Percentiles rank a stretch among this genome's conserved stretches.
These are phyloP conservation scores for Termitomyces sp. DNA, from an alignment of 768 basidiomycete species.

Conservation along the genomic window DNA sequence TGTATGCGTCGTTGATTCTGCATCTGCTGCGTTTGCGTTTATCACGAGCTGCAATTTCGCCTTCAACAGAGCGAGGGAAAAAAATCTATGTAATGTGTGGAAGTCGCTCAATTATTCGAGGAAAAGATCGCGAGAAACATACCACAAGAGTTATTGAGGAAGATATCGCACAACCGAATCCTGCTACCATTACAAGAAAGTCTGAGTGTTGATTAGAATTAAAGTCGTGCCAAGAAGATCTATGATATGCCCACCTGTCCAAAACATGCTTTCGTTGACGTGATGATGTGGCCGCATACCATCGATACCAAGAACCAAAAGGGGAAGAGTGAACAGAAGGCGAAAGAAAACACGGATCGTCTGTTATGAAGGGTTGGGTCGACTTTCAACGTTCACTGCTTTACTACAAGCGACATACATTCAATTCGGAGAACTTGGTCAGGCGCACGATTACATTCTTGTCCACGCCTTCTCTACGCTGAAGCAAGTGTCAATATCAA, in stretches of 20 bases:
- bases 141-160: conserved; percentile 75
- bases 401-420: conserved; percentile 37
- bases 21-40: conserved; percentile 33
- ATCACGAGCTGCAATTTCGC: conserved; percentile 53
- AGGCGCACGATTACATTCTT: conserved; percentile 60
- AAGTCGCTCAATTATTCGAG: background rate
- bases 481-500: background rate
- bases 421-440: conserved; percentile 78
- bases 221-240: background rate
- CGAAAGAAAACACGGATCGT: conserved; percentile 68
- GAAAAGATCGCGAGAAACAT: conserved; percentile 14
- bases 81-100: conserved; percentile 50
- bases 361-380: conserved; percentile 26
- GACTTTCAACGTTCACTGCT: too few species aligned
- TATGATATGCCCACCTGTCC: conserved; percentile 36
- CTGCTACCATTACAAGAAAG: conserved; percentile 51
- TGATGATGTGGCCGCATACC: conserved; percentile 57
- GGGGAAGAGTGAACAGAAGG: conserved; percentile 61
- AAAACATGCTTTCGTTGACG: conserved; percentile 57
- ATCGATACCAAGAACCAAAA: conserved; percentile 63
- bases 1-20: too few species aligned
- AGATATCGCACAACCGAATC: conserved; percentile 58
- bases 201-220: conserved; percentile 32
- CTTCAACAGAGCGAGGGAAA: conserved; percentile 74
- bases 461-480: conserved; percentile 65